Evolutionary conservation across 768 basidiomycete species (phyloP), one percentile per base, ranked within the genome.

Genomic region (Tylopilus sp.): DNA sequence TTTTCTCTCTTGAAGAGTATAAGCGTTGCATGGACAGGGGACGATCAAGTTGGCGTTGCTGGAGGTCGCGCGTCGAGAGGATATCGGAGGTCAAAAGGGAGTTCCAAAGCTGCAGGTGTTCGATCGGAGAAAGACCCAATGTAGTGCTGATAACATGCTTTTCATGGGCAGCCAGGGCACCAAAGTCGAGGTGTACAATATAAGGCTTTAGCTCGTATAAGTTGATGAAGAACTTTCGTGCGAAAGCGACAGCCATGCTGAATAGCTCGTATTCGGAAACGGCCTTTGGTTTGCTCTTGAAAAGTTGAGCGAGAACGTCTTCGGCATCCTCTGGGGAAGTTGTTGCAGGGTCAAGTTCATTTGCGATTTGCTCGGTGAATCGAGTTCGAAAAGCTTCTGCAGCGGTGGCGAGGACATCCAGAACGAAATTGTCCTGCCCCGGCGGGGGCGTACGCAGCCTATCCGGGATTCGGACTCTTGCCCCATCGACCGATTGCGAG

Each of bases 401-500:
- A 3, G 75, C 74, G 3, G 73, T 69, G 28, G 75, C 74, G 6
- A 86, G 71, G 15, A 77, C 59, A 31, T 83, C 80, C 8, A 85
- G 66, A 39, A 86, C 75, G 57, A 76, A 85, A 3, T 71, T 68
- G 6, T 70, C 70, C 1, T 64, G 61, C n/a, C 43, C 48, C 9
- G 60, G 59, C 1, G 82, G 82, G 3, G 81, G 79, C 15, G 67
- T 77, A n/a, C 66, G 62, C 21, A 86, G 66, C 41, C 59, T 60
- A 38, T 60, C 59, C 9, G 59, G 59, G 40, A 60, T 48, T 25
- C 26, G 61, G 45, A 86, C 76, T 11, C 73, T 72, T 1, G 79
- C 84, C 0, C 85, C 85, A 56, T 86, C 85, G 1, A 86, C 85
- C 3, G 79, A 81, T 48, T 83, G 81, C 3, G 85, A 87, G 57